These are phyloP conservation scores for Dioszegia hungarica DNA, from an alignment of 768 basidiomycete genomes.

Conservation along the genomic window DNA sequence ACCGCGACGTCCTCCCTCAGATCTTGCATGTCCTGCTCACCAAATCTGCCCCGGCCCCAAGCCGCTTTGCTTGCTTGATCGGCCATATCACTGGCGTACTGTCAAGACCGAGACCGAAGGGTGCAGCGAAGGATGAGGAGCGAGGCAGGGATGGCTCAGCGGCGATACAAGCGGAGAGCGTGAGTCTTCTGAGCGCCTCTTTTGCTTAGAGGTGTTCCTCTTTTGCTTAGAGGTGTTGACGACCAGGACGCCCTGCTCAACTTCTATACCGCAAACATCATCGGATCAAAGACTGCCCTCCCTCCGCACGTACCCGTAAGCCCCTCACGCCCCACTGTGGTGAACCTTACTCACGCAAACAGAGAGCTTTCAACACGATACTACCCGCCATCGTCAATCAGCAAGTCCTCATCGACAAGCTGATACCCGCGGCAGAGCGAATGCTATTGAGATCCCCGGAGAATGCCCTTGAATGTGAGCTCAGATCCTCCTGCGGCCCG, in stretches of 20 bases:
- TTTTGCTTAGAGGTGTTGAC: conserved; percentile 18
- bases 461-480: conserved; percentile 61
- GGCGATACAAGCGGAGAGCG: conserved; percentile 49
- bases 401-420: conserved; percentile 55
- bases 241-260: conserved; percentile 58
- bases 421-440: conserved; percentile 74
- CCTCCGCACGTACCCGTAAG: conserved; percentile 58
- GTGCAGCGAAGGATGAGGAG: conserved; percentile 49
- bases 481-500: conserved; percentile 6
- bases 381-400: conserved; percentile 56
- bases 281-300: conserved; percentile 65
- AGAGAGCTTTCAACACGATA: conserved; percentile 57
- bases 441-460: conserved; percentile 78
- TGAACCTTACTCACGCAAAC: conserved; percentile 38
- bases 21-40: conserved; percentile 59
- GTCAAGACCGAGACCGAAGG: conserved; percentile 54
- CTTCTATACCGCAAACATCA: conserved; percentile 59
- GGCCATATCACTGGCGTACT: conserved; percentile 68
- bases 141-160: conserved; percentile 46
- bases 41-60: conserved; percentile 55
- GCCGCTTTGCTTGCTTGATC: conserved; percentile 56
- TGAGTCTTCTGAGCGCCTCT: too few species aligned
- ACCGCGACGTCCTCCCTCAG: conserved; percentile 24
- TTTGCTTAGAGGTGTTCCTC: conserved; percentile 24
- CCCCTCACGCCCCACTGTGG: not conserved